These are phyloP conservation scores for Oropetium thomaeum DNA, from an alignment of 176 grass and related monocot species.

Conservation along the genomic window DNA sequence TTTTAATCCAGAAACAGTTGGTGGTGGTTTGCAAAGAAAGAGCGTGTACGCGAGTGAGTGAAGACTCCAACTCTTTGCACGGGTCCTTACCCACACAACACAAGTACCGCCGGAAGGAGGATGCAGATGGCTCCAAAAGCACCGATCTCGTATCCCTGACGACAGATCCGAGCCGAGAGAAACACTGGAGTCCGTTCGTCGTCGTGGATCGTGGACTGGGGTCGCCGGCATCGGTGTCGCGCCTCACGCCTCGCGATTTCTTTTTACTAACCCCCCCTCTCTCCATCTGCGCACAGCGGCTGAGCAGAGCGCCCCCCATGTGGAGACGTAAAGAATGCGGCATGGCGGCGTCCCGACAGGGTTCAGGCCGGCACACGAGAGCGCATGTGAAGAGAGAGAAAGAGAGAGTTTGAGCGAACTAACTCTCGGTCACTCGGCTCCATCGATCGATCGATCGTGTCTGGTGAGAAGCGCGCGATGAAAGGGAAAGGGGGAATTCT, in stretches of 20 bases:
- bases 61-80: no score
- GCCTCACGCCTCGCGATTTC: not conserved
- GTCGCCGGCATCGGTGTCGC: not conserved
- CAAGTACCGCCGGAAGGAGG: not conserved
- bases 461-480: no score
- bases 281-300: not conserved
- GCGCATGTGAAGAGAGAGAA: constrained; percentile 39
- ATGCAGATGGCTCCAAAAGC: not conserved
- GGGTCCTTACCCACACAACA: not conserved
- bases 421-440: no score
- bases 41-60: not conserved
- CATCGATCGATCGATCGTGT: no score
- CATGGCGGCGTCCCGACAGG: constrained; percentile 47
- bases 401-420: not conserved
- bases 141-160: not conserved
- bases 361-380: constrained; percentile 54
- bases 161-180: not conserved
- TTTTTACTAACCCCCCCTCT: not conserved
- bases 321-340: constrained; percentile 31
- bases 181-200: not conserved
- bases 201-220: not conserved
- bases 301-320: not conserved
- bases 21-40: not conserved
- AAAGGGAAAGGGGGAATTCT: constrained; percentile 5
- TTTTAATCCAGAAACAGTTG: constrained; percentile 25